Percentiles rank a stretch among this genome's conserved stretches.
phyloP scores from a whole-genome alignment of 169 alveolate genomes.

The Plasmodium gonderi region DNA sequence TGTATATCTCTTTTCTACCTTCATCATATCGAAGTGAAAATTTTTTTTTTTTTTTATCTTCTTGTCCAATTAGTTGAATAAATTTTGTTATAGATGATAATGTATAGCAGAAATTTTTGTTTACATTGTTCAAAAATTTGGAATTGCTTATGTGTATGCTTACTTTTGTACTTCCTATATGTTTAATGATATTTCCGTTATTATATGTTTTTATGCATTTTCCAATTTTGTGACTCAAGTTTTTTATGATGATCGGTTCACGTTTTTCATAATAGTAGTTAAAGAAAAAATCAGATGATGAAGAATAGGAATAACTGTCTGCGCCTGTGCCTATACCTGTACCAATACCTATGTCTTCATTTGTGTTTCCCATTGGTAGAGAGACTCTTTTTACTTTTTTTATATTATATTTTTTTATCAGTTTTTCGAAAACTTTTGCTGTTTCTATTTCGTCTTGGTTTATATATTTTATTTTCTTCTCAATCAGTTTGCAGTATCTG shows the following conservation, averaged over 20 bases:
- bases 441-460: constrained; percentile 66
- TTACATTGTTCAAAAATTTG: constrained; percentile 57
- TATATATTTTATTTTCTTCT: constrained; percentile 4
- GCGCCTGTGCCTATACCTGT: no score
- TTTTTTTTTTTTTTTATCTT: constrained; percentile 48
- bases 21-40: constrained; percentile 24
- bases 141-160: constrained; percentile 64
- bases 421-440: constrained; percentile 46
- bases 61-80: constrained; percentile 37
- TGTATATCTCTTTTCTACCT: not conserved
- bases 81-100: constrained; percentile 46
- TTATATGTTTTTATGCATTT: constrained; percentile 26
- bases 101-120: constrained; percentile 46
- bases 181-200: constrained; percentile 34
- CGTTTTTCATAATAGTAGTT: constrained; percentile 34
- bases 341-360: no score
- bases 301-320: no score
- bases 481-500: constrained; percentile 7
- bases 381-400: constrained; percentile 43
- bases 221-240: constrained; percentile 59
- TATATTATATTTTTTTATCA: constrained; percentile 59
- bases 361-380: not conserved
- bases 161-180: constrained; percentile 58
- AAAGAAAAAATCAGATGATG: constrained; percentile 12
- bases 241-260: constrained; percentile 54